Conservation (phyloP, 257 asterid species). For the Solanum sejunctum region DNA sequence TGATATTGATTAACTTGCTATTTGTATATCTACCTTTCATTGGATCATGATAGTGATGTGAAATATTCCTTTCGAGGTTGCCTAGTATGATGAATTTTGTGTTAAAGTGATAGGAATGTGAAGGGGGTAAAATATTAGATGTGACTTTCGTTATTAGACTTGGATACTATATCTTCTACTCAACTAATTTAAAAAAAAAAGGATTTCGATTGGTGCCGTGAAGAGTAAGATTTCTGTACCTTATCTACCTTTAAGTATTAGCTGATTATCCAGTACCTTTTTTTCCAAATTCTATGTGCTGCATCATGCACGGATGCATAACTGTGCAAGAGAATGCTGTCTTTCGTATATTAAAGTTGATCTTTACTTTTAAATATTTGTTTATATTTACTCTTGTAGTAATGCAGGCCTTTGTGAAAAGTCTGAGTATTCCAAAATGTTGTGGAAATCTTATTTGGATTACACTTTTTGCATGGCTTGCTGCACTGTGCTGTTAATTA, state of each 20-base stretch:
- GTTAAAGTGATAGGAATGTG: not conserved
- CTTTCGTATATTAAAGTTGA: not conserved
- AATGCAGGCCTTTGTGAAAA: not conserved
- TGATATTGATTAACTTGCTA: not conserved
- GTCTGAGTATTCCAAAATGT: not conserved
- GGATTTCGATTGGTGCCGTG: not conserved
- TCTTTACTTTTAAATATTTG: not conserved
- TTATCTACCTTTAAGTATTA: not conserved
- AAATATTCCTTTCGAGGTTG: not conserved
- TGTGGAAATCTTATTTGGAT: not conserved
- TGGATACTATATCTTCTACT: not conserved
- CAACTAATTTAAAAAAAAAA: not conserved
- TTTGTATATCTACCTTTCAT: not conserved
- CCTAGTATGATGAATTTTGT: not conserved
- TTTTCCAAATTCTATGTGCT: not conserved
- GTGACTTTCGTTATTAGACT: not conserved
- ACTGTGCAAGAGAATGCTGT: not conserved
- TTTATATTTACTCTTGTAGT: not conserved
- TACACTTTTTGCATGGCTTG: not conserved
- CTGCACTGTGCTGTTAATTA: not conserved
- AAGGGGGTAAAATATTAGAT: not conserved
- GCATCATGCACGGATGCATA: too few species aligned
- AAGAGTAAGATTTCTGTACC: not conserved
- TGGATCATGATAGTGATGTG: too few species aligned
- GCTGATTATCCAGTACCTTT: not conserved